These are phyloP conservation scores for Coemansia sp. DNA, from an alignment of 192 early-diverging fungal species.

Conservation along the genomic window DNA sequence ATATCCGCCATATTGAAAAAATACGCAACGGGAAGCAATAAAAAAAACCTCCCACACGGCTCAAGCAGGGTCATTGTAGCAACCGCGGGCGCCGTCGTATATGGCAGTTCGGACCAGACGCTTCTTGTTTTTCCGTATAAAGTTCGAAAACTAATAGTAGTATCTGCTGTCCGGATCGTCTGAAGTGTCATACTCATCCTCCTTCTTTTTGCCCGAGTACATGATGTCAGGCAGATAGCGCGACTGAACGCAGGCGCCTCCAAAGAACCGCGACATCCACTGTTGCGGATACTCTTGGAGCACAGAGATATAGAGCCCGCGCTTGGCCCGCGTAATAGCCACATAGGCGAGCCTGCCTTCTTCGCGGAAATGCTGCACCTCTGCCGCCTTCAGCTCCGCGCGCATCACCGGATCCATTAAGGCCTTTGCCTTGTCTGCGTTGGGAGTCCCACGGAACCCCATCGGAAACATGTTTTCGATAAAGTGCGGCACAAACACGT, in stretches of 20 bases:
- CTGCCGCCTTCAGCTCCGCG: not conserved
- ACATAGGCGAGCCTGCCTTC: slow-evolving; percentile 50
- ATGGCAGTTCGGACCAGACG: no score
- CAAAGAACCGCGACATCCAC: slow-evolving; percentile 42
- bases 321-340: slow-evolving; percentile 43
- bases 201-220: slow-evolving; percentile 10
- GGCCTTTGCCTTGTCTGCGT: slow-evolving; percentile 13
- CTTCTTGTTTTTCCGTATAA: not conserved
- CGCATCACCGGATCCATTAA: not conserved
- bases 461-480: slow-evolving; percentile 49
- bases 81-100: no score
- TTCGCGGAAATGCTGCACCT: slow-evolving; percentile 38
- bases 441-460: slow-evolving; percentile 23
- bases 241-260: slow-evolving; percentile 16
- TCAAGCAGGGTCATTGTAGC: no score
- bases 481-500: slow-evolving; percentile 51
- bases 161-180: not conserved
- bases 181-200: not conserved
- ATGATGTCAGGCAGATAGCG: slow-evolving; percentile 39
- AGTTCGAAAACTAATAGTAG: slow-evolving; percentile 1
- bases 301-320: slow-evolving; percentile 43
- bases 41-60: no score
- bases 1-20: no score
- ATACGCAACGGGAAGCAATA: no score
- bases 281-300: slow-evolving; percentile 19